Evolutionary conservation across 768 basidiomycete species (phyloP), one percentile per base, ranked within the genome.

Genomic region (Mycena filopes): DNA sequence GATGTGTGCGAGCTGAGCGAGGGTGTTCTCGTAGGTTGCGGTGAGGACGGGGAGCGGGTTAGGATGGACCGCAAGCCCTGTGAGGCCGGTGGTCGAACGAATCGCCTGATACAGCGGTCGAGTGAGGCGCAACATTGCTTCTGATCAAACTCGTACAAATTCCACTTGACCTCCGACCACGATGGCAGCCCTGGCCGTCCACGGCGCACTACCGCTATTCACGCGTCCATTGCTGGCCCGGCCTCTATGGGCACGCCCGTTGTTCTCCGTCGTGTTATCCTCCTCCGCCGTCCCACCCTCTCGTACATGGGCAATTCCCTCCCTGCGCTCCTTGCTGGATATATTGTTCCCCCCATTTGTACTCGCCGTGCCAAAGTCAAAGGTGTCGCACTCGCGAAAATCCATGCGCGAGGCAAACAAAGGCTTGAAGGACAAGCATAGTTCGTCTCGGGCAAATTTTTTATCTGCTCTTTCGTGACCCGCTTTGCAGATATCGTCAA

Each of bases 401-500:
- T 86, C 91, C n/a, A 97, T 97, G 95, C 86, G 96, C 43, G 89
- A 89, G 67, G 92, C 96, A 18, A 95, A 96, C 78, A 99, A 99
- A 78, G 95, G 96, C 1, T 80, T 98, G 72, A 94, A 96, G 77
- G 96, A 98, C 78, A 96, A 95, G 77, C 89, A 89, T 65, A 95
- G 97, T 95, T 72, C 65, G 88, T 78, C 36, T 36, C 10, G 12
- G 23, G 33, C 1, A 54, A 26, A 29, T 50, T 21, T 26, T 67
- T 25, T 49, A 20, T 51, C 33, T 45, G 68, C 42, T 64, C 45
- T 43, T 50, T 38, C 29, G 43, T 29, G 33, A 54, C 60, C 73
- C 38, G 69, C 36, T 36, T 33, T 33, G 3, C 64, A 99, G 96
- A 96, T 75, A 87, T 99, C 69, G 93, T 93, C 64, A 87, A 90